A percentile compares a stretch with the other conserved stretches of the same genome.
Conservation (phyloP, 768 basidiomycete genomes). For the Dioszegia crocea region DNA sequence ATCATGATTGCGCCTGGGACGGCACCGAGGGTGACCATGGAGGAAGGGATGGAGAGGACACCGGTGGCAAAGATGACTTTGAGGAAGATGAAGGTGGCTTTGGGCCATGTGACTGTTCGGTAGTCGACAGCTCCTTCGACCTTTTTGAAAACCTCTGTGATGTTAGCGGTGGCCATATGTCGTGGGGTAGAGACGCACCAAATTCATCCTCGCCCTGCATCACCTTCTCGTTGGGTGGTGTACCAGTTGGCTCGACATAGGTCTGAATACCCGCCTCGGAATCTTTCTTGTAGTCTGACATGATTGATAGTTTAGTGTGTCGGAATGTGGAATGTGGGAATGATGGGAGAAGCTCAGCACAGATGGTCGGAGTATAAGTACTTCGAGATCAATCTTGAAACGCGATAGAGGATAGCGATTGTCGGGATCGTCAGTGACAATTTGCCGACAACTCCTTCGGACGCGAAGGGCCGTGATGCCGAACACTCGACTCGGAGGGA, state of each 20-base stretch:
- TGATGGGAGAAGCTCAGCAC: neutral
- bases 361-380: neutral
- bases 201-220: slow-evolving; percentile 16
- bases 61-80: slow-evolving; percentile 22
- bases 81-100: slow-evolving; percentile 18
- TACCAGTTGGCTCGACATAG: slow-evolving; percentile 3
- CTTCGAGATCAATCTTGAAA: neutral
- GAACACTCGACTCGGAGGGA: neutral
- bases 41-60: slow-evolving; percentile 16
- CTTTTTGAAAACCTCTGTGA: slow-evolving; percentile 15
- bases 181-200: slow-evolving; percentile 3
- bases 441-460: neutral
- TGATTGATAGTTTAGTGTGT: neutral
- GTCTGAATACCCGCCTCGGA: slow-evolving; percentile 3
- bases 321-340: neutral
- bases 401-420: neutral
- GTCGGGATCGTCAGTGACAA: neutral
- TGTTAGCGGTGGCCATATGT: neutral
- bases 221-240: slow-evolving; percentile 5
- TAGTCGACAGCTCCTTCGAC: slow-evolving; percentile 16
- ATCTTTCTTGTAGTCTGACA: slow-evolving; percentile 18
- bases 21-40: slow-evolving; percentile 15
- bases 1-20: slow-evolving; percentile 15
- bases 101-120: slow-evolving; percentile 14
- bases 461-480: neutral